Conservation (phyloP, 2,329 filamentous ascomycete genomes). For the Fusarium oligoseptatum region DNA sequence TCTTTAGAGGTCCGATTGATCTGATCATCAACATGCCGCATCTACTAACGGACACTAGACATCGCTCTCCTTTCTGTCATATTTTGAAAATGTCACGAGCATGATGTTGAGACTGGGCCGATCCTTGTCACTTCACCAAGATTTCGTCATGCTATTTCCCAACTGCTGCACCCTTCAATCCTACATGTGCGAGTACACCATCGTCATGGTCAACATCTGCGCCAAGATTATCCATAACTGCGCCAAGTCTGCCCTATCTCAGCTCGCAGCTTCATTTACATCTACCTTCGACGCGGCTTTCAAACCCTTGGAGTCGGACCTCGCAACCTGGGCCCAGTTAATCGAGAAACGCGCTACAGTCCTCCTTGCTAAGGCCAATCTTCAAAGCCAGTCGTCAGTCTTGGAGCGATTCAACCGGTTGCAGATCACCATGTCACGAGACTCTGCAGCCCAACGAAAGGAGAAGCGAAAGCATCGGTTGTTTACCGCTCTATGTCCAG, state of each 20-base stretch:
- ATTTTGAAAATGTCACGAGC: background rate
- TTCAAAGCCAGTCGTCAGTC: background rate
- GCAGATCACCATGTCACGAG: background rate
- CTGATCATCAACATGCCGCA: background rate
- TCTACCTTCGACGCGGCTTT: background rate
- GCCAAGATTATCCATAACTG: background rate
- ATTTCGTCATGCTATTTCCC: background rate
- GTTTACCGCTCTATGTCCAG: background rate
- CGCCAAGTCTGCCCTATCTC: background rate
- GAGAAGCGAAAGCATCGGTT: background rate
- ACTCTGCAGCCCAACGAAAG: rapidly evolving
- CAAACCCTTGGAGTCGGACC: background rate
- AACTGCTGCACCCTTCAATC: background rate
- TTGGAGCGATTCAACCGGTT: background rate
- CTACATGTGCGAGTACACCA: conserved; percentile 1
- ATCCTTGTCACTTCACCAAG: background rate
- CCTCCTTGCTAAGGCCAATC: background rate
- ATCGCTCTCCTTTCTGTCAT: background rate
- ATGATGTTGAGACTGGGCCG: background rate
- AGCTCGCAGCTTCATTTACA: background rate
- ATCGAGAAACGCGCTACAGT: background rate
- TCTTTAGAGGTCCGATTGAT: background rate
- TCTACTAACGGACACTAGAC: background rate
- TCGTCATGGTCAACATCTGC: background rate
- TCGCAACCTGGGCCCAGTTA: background rate